These are phyloP conservation scores for Paraphysoderma sedebokerense DNA, from an alignment of 371 early-diverging fungal species.

Conservation along the genomic window DNA sequence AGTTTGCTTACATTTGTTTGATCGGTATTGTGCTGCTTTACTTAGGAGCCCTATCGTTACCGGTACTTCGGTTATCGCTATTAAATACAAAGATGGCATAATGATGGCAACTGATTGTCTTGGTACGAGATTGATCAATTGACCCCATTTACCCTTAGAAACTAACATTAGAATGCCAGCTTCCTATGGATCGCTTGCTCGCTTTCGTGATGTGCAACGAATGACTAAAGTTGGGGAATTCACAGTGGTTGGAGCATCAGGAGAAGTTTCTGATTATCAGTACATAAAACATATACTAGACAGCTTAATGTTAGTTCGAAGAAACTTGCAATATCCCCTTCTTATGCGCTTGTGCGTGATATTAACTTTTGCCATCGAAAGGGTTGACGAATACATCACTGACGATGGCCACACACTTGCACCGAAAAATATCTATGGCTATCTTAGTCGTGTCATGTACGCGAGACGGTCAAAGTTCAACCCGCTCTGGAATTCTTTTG, in stretches of 20 bases:
- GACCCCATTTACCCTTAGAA: background rate
- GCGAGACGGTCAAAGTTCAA: slow-evolving; percentile 75
- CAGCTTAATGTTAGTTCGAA: slow-evolving; percentile 45
- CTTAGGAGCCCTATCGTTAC: slow-evolving; percentile 76
- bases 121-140: slow-evolving; percentile 24
- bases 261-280: slow-evolving; percentile 92
- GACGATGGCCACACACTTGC: slow-evolving; percentile 80
- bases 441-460: slow-evolving; percentile 86
- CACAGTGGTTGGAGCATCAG: slow-evolving; percentile 82
- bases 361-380: slow-evolving; percentile 9
- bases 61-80: slow-evolving; percentile 88
- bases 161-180: slow-evolving; percentile 24
- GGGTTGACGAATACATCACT: slow-evolving; percentile 66
- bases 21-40: background rate
- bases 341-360: background rate
- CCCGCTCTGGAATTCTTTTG: slow-evolving; percentile 90
- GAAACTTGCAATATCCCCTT: background rate
- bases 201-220: slow-evolving; percentile 82
- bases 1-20: background rate
- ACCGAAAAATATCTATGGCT: slow-evolving; percentile 76
- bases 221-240: slow-evolving; percentile 57
- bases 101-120: slow-evolving; percentile 95
- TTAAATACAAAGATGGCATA: slow-evolving; percentile 94
- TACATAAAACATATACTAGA: slow-evolving; percentile 72
- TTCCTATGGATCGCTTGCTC: slow-evolving; percentile 91